Evolutionary conservation across 1,284 basidiomycete genomes (phyloP), one percentile per base, ranked within the genome.

Genomic region (Leccinum fallax): DNA sequence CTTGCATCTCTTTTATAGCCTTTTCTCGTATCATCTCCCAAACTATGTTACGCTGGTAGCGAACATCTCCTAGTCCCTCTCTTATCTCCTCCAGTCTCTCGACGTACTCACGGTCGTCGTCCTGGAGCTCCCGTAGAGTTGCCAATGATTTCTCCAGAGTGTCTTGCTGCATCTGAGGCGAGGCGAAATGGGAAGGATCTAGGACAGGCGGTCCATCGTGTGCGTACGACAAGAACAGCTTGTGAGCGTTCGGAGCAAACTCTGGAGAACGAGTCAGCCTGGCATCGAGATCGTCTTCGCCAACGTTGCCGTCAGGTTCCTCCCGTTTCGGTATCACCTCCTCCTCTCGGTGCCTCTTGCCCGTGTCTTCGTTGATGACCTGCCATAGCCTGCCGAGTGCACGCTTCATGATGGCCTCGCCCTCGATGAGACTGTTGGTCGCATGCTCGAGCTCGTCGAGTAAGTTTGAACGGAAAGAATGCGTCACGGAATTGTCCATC

Each of bases 51-150:
- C 90, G 80, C 71, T 93, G 89, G 5, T 82, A 83, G 58, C 85
- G 78, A 51, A 87, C 81, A 66, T 89, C 86, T 3, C 92, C 92
- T 57, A 93, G 72, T 1, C 84, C 84, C 67, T 93, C 90, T 57
- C 92, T 77, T 59, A 93, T 90, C 72, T 93, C 91, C 67, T 89
- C 85, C 60, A 93, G 73, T 28, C 91, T 83, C 69, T 93, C 92
- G 4, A 87, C 85, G 70, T 93, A 93, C 72, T 93, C 91, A 54
- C 90, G 80, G 4, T 87, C 88, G 68, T 93, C 92, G 69, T 93
- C 92, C 69, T 90, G 87, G 16, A 93, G 77, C 67, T 93, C 91
- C 55, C 88, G 83, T 55, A 93, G 74, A 4, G 84, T 81, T 10
- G 86, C 83, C 48, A 93, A 68, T 11, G 87, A 84, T 72, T 90